Conservation (phyloP, 2,329 filamentous ascomycete species). For the Trichoderma harzianum region DNA sequence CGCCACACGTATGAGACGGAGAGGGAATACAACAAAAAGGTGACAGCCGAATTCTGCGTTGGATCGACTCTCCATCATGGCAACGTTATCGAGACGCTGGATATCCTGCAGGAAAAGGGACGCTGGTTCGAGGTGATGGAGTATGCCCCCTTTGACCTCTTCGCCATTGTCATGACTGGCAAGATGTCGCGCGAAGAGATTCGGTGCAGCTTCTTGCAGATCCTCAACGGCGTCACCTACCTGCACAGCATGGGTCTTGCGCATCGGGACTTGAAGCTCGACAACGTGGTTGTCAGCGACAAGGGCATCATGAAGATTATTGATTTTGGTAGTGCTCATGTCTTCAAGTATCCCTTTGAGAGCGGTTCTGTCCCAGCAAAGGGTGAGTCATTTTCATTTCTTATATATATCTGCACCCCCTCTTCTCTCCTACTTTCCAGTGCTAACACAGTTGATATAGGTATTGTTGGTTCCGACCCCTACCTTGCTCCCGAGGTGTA, state of each 20-base stretch:
- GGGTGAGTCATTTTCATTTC: conserved; percentile 26
- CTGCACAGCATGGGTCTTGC: conserved; percentile 92
- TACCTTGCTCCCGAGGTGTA: conserved; percentile 97
- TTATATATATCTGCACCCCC: neutral
- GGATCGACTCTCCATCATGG: conserved; percentile 95
- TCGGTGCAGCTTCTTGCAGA: conserved; percentile 87
- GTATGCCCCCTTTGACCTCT: conserved; percentile 92
- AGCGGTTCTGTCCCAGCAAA: conserved; percentile 50
- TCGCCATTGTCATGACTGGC: conserved; percentile 98
- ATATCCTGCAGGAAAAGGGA: conserved; percentile 90
- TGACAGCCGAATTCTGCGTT: conserved; percentile 97
- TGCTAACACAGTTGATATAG: conserved; percentile 33
- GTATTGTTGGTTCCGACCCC: conserved; percentile 78
- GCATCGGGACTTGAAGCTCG: conserved; percentile 91
- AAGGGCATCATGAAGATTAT: conserved; percentile 99
- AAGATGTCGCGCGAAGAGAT: conserved; percentile 93
- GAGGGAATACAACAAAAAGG: conserved; percentile 95
- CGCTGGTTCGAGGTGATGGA: conserved; percentile 99
- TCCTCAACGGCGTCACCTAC: conserved; percentile 90
- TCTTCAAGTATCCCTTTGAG: conserved; percentile 97
- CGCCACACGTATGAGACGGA: conserved; percentile 91
- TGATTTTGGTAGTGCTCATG: conserved; percentile 95
- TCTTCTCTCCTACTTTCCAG: neutral
- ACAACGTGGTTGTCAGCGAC: conserved; percentile 97
- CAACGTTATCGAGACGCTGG: conserved; percentile 96